Base-by-base conservation (phyloP, 139 green algal species). In the Chlamydomonas asymmetrica region DNA sequence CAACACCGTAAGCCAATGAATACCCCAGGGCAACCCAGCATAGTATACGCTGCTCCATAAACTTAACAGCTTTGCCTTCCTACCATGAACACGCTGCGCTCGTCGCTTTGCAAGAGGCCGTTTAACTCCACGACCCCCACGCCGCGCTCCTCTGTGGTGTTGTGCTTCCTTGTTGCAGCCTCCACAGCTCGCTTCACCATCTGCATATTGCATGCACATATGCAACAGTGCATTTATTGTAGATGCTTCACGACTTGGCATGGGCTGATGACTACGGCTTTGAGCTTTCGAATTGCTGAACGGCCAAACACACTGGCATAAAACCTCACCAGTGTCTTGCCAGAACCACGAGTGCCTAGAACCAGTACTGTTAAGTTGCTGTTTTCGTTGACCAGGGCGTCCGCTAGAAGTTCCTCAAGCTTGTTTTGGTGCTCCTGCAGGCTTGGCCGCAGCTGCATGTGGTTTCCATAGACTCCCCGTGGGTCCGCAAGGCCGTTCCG, bases 71-170 rank as follows among this genome's bases (percentile, higher is more conserved):
- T n/a, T n/a, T n/a, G n/a, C n/a, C n/a, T n/a, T 80, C 74, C 20
- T 76, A 67, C n/a, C n/a, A n/a, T n/a, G 63, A 97, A 95, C 0
- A 90, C 92, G 2, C 63, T 65, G 1, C 87, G 73, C 63, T 97
- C 92, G 5, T 96, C 91, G 1, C 74, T 64, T 71, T 96, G 90
- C 48, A 90, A 66, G 52, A 87, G 66, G 1, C 92, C 92, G 32
- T 63, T 82, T n/a, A 97, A 76, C 27, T 90, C 84, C 43, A 97
- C 87, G 10, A 95, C 83, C 8, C 86, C 92, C 31, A 97, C 66
- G 4, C 39, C 59, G 1, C 82, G 80, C 60, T 85, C 85, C 2
- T 34, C 54, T 0, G 61, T 18, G 3, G 83, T 60, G 65, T 71
- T 62, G 56, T 76, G 52, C 10, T 63, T 34, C 2, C 29, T 8